A percentile compares a stretch with the other conserved stretches of the same genome.
These are phyloP conservation scores for Phialophora tarda DNA, from an alignment of 2,329 filamentous ascomycete species.

Conservation along the genomic window DNA sequence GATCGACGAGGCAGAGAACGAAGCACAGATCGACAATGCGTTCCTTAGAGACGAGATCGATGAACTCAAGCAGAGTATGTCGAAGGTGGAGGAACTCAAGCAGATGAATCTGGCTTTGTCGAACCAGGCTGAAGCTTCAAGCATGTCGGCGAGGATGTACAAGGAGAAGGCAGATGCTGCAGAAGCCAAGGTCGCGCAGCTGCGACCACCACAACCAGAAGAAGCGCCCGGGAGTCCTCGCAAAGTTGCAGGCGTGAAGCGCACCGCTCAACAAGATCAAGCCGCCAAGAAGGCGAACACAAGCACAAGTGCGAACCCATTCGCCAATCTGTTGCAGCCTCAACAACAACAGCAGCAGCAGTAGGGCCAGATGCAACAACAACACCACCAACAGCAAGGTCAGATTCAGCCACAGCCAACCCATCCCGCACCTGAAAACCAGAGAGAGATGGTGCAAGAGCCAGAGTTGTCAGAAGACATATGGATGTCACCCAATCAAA, in stretches of 20 bases:
- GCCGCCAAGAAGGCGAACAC: neutral
- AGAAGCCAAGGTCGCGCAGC: neutral
- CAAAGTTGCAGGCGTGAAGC: neutral
- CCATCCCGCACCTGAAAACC: neutral
- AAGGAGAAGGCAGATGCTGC: neutral
- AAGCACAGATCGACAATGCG: neutral
- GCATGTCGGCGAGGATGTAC: neutral
- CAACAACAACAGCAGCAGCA: neutral
- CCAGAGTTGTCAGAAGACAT: neutral
- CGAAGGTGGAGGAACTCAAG: neutral
- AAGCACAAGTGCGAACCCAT: neutral
- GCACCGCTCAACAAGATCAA: neutral
- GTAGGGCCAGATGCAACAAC: neutral
- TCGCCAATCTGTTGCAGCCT: neutral
- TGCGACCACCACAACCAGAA: neutral
- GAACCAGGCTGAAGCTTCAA: neutral
- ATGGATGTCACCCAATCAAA: neutral
- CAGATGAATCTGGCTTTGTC: neutral
- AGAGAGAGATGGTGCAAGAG: neutral
- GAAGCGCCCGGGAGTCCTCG: neutral
- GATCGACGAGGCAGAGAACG: neutral
- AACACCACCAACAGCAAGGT: neutral
- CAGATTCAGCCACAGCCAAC: neutral
- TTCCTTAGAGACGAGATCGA: neutral
- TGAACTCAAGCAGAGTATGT: neutral